These are phyloP conservation scores for Xylaria sp. DNA, from an alignment of 2,329 filamentous ascomycete genomes.

Conservation along the genomic window DNA sequence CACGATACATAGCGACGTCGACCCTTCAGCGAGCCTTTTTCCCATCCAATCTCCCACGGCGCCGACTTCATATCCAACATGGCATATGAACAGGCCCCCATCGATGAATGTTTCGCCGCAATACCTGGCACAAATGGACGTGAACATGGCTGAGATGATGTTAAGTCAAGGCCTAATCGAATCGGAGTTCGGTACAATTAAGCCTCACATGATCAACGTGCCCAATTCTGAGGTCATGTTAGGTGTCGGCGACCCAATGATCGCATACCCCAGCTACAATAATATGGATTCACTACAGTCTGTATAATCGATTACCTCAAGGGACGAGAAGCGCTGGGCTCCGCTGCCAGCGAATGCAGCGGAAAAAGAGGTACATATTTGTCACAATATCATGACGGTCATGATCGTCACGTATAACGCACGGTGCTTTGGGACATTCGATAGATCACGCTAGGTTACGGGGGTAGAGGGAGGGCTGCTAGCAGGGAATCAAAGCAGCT, in stretches of 20 bases:
- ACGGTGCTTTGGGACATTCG: constrained; percentile 26
- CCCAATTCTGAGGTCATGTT: constrained; percentile 67
- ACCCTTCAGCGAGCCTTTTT: constrained; percentile 45
- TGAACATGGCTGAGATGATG: constrained; percentile 58
- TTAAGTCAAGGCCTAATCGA: constrained; percentile 63
- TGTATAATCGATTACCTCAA: constrained; percentile 19
- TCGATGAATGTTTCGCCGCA: constrained; percentile 55
- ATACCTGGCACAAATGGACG: constrained; percentile 56
- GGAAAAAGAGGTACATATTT: constrained; percentile 5
- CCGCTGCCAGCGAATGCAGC: not conserved
- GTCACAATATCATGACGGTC: constrained; percentile 14
- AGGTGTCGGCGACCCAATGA: constrained; percentile 68
- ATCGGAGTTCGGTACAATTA: constrained; percentile 64
- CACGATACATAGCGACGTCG: constrained; percentile 45
- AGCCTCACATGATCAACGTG: constrained; percentile 65
- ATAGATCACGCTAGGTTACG: constrained; percentile 21
- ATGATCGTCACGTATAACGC: constrained; percentile 32
- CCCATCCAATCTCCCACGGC: constrained; percentile 48
- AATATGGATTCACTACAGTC: constrained; percentile 54
- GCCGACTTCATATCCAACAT: constrained; percentile 49
- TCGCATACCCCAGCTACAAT: constrained; percentile 63
- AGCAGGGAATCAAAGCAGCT: constrained; percentile 18
- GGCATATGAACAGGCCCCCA: constrained; percentile 50
- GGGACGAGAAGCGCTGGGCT: not conserved
- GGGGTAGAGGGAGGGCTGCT: constrained; percentile 25